Base-by-base conservation (phyloP, 2,329 filamentous ascomycete species). In the Epichloe typhina region DNA sequence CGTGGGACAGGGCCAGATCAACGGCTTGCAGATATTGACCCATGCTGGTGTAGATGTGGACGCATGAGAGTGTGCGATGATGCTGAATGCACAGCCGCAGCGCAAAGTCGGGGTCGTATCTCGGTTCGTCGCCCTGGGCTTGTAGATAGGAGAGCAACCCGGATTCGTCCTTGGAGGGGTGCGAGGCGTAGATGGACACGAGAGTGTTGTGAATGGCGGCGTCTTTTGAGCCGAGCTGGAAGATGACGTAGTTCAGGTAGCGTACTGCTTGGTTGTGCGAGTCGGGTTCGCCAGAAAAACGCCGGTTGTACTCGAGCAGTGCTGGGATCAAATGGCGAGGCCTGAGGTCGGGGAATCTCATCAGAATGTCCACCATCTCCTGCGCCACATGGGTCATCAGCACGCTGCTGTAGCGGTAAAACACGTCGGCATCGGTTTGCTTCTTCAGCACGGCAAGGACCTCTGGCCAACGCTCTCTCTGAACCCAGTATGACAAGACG, bases 1-100 rank as follows among this genome's bases (percentile, higher is more conserved):
- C 79, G 64, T 97, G 88, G 45, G 90, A 86, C 36, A 98, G 75
- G 1, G 93, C 93, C 4, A 98, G 78, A 61, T 95, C 88, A 4
- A 98, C 93, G 1, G 91, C 91, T 66, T 94, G 88, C 17, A 88
- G 79, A 63, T 95, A 96, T 65, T 97, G 89, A 0, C 85, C 85
- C 91, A 98, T 98, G 54, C 84, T 86, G 51, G 86, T 95, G 72
- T 97, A 98, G 55, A 98, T 96, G 66, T 97, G 90, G 5, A 97
- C 91, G 62, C 90, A 95, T 13, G 88, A 94, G 55, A 95, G 83
- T 1, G 96, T 90, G 43, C 93, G 85, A 58, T 90, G 83, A 68
- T 98, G 83, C 60, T 96, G 86, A 57, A 98, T 97, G 68, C 93
- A 98, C 12, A 97, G 77, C 12, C 93, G 85, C 33, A 98, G 81